Base-by-base conservation (phyloP, 2,329 filamentous ascomycete genomes). In the Phaeosphaeria sp. region DNA sequence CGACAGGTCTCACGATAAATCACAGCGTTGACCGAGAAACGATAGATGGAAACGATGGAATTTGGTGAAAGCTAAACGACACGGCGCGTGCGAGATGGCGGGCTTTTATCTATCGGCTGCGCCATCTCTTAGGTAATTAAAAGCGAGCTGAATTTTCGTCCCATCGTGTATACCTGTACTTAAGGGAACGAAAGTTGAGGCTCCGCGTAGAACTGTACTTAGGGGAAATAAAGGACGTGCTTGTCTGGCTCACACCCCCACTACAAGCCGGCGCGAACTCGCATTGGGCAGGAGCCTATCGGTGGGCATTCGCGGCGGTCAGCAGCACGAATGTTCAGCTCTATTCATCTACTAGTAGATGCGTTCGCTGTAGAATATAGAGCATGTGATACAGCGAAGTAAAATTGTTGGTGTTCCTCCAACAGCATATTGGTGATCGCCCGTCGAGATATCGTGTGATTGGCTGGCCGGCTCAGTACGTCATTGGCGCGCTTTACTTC, bases 61-160 rank as follows among this genome's bases (percentile, higher is more conserved):
- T 18, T 36, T 48, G 46, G 18, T 50, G 17, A 15, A 42, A 49
- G 20, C 24, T 11, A 18, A 21, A 24, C 13, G 45, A 53, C 50
- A 13, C 22, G 20, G 24, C 24, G 61, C 57, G 59, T 57, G 65
- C 58, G 62, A 55, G 51, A 15, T 45, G 52, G 36, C 53, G 56
- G 68, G 45, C 57, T 72, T 74, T 74, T 74, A 72, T 74, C 65
- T 66, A 55, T 60, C 59, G 47, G 48, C 60, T 46, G 54, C 63
- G 64, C 62, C 66, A 63, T 40, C 58, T 73, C 65, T 76, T 76
- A 76, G 69, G 72, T 76, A 74, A 76, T 74, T 71, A 47, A 44
- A 44, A 60, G 55, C 56, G 33, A 53, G 61, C 57, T 56, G 63
- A 66, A 59, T 63, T 66, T 66, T 72, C 56, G 47, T 57, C 45